Base-by-base conservation (phyloP, 2,329 filamentous ascomycete species). In the Sarocladiaceae sp. region DNA sequence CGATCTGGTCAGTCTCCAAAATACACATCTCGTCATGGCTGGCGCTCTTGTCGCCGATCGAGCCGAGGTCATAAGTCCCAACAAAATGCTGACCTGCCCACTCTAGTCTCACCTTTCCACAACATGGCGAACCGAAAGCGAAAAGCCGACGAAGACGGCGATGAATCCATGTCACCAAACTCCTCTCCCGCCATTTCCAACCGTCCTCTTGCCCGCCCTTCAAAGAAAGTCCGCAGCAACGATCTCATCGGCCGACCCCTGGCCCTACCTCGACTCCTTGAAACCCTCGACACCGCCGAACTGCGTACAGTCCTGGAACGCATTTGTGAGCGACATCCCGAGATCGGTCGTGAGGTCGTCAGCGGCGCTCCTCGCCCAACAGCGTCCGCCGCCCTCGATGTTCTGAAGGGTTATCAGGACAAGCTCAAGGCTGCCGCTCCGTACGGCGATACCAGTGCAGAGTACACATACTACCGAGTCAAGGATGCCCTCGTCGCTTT, bases 391-490 rank as follows among this genome's bases (percentile, higher is more conserved):
- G 89, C 88, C 1, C 72, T 97, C 19, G 76, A 83, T 34, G 87
- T 97, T 7, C 71, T 98, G 45, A 73, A 76, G 51, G 84, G 85
- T 49, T 98, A 98, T 63, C 84, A 95, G 60, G 74, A 81, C 10
- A 78, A 78, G 46, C 74, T 98, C 48, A 84, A 82, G 58, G 78
- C 79, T 18, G 82, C 91, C 1, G 88, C 95, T 54, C 93, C 93
- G 0, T 88, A 94, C 55, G 88, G 88, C 58, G 83, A 89, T 53
- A 78, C 84, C 11, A 87, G 82, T 47, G 88, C 89, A 33, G 91
- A 97, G 62, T 97, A 97, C 66, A 84, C 88, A 42, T 98, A 96
- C 63, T 94, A 96, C 61, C 82, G 93, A 55, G 87, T 97, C 45
- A 88, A 85, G 54, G 85, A 90, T 51, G 80, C 85, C 29, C 74